A percentile compares a stretch with the other conserved stretches of the same genome.
These are phyloP conservation scores for Clitoria ternatea DNA, from an alignment of 306 rosid genomes.

Conservation along the genomic window DNA sequence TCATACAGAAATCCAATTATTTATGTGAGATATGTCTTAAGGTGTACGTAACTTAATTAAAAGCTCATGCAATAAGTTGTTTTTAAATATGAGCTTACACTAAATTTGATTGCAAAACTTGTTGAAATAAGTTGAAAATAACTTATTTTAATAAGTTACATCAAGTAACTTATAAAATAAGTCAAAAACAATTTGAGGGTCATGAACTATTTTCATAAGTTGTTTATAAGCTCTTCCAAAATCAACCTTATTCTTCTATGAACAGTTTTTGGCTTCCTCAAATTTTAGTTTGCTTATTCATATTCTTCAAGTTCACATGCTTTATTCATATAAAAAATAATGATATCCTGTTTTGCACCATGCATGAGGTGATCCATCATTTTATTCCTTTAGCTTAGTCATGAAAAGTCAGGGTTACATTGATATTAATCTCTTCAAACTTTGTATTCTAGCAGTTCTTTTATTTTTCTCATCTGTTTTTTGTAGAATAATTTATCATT, in stretches of 20 bases:
- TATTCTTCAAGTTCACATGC: neutral
- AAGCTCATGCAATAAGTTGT: too few relatives aligned
- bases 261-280: slow-evolving; percentile 8
- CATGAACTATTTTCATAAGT: too few relatives aligned
- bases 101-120: too few relatives aligned
- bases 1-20: neutral
- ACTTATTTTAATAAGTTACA: too few relatives aligned
- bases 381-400: slow-evolving; percentile 14
- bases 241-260: neutral
- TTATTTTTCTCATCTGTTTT: neutral
- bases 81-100: too few relatives aligned
- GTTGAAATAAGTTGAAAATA: too few relatives aligned
- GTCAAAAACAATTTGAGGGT: too few relatives aligned
- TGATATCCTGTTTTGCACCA: slow-evolving; percentile 4
- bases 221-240: too few relatives aligned
- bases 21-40: slow-evolving; percentile 3
- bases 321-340: slow-evolving; percentile 6
- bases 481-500: slow-evolving; percentile 16
- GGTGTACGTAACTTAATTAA: too few relatives aligned
- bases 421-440: slow-evolving; percentile 5
- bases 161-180: too few relatives aligned
- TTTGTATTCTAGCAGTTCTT: neutral
- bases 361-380: slow-evolving; percentile 13
- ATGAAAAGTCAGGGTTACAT: slow-evolving; percentile 19
- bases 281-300: slow-evolving; percentile 5